Conservation (phyloP, 148 eudicot species). For the Cornus suecica region DNA sequence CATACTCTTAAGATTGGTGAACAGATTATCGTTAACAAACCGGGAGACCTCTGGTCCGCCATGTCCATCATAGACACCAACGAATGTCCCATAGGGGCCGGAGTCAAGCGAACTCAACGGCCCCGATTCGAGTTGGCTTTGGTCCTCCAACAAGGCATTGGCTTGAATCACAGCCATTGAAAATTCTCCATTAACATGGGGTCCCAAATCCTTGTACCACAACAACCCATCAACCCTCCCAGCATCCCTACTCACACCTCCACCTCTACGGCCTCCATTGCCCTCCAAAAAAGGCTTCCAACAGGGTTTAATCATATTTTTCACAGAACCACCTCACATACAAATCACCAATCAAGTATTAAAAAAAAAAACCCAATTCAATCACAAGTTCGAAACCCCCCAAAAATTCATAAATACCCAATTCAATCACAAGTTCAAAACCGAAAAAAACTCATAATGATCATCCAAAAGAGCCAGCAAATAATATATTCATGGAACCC, state of each 20-base stretch:
- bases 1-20: slow-evolving; percentile 67
- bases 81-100: slow-evolving; percentile 70
- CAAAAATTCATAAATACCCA: slow-evolving; percentile 1
- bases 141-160: slow-evolving; percentile 69
- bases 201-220: slow-evolving; percentile 76
- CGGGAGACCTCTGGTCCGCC: slow-evolving; percentile 76
- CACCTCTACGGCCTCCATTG: slow-evolving; percentile 24
- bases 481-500: slow-evolving; percentile 23
- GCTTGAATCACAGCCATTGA: slow-evolving; percentile 92
- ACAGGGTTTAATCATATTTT: slow-evolving; percentile 58
- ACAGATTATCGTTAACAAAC: slow-evolving; percentile 55
- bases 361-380: slow-evolving; percentile 2
- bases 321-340: slow-evolving; percentile 8
- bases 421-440: not conserved
- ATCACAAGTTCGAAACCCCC: not conserved
- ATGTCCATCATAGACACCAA: slow-evolving; percentile 90
- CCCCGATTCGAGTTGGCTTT: slow-evolving; percentile 73
- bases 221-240: slow-evolving; percentile 60
- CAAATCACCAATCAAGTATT: not conserved
- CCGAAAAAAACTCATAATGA: not conserved
- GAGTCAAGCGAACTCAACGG: slow-evolving; percentile 41
- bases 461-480: slow-evolving; percentile 49
- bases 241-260: slow-evolving; percentile 20
- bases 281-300: slow-evolving; percentile 64
- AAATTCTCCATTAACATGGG: slow-evolving; percentile 64